A percentile compares a stretch with the other conserved stretches of the same genome.
These are phyloP conservation scores for Arachnomyces sp. DNA, from an alignment of 2,329 filamentous ascomycete genomes.

Conservation along the genomic window DNA sequence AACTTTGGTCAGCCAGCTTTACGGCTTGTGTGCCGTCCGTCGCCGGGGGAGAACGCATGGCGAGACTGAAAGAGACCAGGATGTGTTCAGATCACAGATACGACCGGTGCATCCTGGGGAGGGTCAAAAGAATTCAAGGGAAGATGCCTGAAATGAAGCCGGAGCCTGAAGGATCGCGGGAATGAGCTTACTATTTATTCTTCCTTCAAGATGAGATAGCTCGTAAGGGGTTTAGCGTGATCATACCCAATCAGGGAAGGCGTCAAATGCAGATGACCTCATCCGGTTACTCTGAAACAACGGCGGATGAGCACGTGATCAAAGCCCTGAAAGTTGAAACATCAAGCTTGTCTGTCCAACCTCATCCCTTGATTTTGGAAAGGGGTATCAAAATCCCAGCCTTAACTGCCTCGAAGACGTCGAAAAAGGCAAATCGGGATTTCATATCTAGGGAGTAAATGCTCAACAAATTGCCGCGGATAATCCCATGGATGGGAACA, in stretches of 20 bases:
- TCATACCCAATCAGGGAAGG: not conserved
- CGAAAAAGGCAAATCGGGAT: too few species aligned
- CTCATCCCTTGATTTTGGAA: too few species aligned
- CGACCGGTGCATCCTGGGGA: conserved; percentile 1
- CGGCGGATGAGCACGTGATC: not conserved
- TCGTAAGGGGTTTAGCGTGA: too few species aligned
- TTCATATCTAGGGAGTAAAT: too few species aligned
- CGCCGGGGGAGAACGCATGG: conserved; percentile 27
- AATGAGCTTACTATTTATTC: not conserved
- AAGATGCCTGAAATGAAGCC: not conserved
- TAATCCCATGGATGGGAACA: too few species aligned
- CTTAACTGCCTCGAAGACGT: too few species aligned
- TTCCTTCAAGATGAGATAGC: too few species aligned
- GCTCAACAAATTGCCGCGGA: too few species aligned
- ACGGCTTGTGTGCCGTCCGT: conserved; percentile 26
- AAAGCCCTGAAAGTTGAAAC: not conserved
- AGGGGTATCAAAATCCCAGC: too few species aligned
- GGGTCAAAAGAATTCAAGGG: not conserved
- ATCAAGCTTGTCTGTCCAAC: too few species aligned
- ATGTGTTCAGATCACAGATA: not conserved
- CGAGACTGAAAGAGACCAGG: not conserved
- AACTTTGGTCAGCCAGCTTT: conserved; percentile 31
- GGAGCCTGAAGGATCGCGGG: not conserved
- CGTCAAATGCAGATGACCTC: conserved; percentile 1
- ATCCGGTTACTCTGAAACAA: not conserved